phyloP scores from a whole-genome alignment of 2,329 filamentous ascomycete genomes.

The Pseudogymnoascus sp. region DNA sequence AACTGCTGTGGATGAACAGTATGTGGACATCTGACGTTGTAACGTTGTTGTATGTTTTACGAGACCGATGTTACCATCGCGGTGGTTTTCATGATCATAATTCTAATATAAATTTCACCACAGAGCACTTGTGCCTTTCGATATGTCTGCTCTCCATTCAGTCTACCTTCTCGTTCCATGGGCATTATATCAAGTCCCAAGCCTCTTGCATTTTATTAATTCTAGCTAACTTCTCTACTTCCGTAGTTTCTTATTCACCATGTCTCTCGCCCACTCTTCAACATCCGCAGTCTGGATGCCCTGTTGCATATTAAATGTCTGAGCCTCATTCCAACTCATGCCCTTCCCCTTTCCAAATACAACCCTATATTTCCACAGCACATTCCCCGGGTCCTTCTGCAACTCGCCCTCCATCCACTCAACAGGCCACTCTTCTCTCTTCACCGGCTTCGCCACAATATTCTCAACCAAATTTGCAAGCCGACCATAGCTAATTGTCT shows the following conservation, averaged over 20 bases:
- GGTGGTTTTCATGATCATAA: neutral
- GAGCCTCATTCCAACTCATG: slow-evolving; percentile 48
- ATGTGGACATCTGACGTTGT: neutral
- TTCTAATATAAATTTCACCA: neutral
- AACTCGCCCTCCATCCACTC: slow-evolving; percentile 40
- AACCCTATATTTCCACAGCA: slow-evolving; percentile 51
- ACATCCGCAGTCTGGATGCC: slow-evolving; percentile 40
- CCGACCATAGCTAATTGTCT: slow-evolving; percentile 51
- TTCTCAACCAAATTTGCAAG: slow-evolving; percentile 47
- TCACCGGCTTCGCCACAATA: slow-evolving; percentile 36
- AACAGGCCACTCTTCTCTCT: slow-evolving; percentile 43
- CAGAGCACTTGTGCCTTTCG: neutral
- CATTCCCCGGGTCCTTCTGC: slow-evolving; percentile 38
- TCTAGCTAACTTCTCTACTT: neutral
- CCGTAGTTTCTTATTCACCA: neutral
- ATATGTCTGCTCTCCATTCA: neutral
- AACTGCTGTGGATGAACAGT: neutral
- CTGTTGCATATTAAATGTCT: slow-evolving; percentile 46
- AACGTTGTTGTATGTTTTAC: neutral
- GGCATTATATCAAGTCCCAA: neutral
- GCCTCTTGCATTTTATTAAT: neutral
- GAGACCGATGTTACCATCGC: neutral
- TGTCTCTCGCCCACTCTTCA: slow-evolving; percentile 27
- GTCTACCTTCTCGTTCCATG: neutral
- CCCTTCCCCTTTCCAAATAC: slow-evolving; percentile 54